Evolutionary conservation across 2,329 filamentous ascomycete genomes (phyloP).

Genomic region (Penicillium griseofulvum): DNA sequence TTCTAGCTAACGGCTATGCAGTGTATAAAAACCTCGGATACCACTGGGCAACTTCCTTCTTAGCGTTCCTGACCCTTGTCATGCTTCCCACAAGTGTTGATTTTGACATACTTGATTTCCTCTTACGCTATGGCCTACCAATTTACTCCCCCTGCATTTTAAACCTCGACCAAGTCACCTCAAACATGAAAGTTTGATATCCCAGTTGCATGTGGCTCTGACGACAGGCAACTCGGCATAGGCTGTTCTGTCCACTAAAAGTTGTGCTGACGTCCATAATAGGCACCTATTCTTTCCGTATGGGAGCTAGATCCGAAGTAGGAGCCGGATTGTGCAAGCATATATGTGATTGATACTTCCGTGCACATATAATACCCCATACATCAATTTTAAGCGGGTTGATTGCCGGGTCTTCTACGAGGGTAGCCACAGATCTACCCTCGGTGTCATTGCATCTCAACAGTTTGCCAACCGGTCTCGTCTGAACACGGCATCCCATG

Average conservation of each 20-base stretch:
- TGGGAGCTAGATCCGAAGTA: slow-evolving; percentile 42
- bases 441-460: slow-evolving; percentile 7
- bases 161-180: neutral
- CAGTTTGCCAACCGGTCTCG: neutral
- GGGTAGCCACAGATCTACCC: slow-evolving; percentile 5
- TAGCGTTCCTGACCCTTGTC: slow-evolving; percentile 44
- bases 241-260: neutral
- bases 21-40: slow-evolving; percentile 49
- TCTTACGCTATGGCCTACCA: slow-evolving; percentile 9
- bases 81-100: slow-evolving; percentile 48
- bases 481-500: neutral
- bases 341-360: slow-evolving; percentile 19
- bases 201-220: slow-evolving; percentile 5
- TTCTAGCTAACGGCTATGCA: slow-evolving; percentile 28
- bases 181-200: neutral
- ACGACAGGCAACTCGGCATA: neutral
- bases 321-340: slow-evolving; percentile 39
- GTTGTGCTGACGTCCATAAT: slow-evolving; percentile 5
- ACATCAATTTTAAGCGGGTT: neutral
- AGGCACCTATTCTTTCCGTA: slow-evolving; percentile 48
- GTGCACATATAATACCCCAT: slow-evolving; percentile 7
- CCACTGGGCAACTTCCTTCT: slow-evolving; percentile 47
- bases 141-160: slow-evolving; percentile 9
- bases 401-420: neutral
- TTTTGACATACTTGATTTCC: neutral